Evolutionary conservation across 2,329 filamentous ascomycete species (phyloP).

Genomic region (Xylaria sp.): DNA sequence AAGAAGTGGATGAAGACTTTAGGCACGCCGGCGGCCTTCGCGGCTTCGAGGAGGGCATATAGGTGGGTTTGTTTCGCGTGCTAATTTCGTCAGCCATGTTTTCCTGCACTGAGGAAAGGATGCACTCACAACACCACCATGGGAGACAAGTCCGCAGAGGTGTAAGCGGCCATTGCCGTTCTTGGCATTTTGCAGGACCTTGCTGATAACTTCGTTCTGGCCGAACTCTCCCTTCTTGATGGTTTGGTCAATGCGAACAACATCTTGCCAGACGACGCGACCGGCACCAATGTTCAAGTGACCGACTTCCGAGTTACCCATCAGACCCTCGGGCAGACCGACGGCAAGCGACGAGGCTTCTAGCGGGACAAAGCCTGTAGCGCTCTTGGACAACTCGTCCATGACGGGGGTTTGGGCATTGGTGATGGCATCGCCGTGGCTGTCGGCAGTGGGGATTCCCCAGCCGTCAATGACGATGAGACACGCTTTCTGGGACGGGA

Average conservation of each 20-base stretch:
- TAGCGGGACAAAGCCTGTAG: constrained; percentile 87
- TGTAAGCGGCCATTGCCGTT: constrained; percentile 91
- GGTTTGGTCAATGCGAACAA: constrained; percentile 92
- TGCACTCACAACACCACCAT: constrained; percentile 80
- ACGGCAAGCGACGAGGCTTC: constrained; percentile 96
- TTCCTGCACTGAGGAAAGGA: not conserved
- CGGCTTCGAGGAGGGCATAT: constrained; percentile 83
- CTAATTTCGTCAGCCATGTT: constrained; percentile 43
- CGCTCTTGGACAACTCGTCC: constrained; percentile 84
- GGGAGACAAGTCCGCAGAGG: constrained; percentile 87
- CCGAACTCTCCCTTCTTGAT: constrained; percentile 84
- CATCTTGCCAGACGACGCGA: constrained; percentile 97
- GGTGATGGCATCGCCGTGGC: constrained; percentile 94
- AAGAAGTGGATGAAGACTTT: constrained; percentile 99
- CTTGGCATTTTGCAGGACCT: constrained; percentile 78
- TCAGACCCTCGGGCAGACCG: constrained; percentile 92
- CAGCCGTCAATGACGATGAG: constrained; percentile 98
- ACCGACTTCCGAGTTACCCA: constrained; percentile 99
- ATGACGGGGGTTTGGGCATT: constrained; percentile 92
- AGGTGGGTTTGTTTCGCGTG: constrained; percentile 96
- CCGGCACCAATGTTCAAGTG: constrained; percentile 98
- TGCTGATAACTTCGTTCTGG: constrained; percentile 76
- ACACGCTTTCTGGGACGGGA: constrained; percentile 65
- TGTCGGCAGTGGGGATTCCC: constrained; percentile 83
- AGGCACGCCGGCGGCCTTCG: constrained; percentile 85